phyloP scores from a whole-genome alignment of 2,329 filamentous ascomycete genomes.

The Phoma sp. region DNA sequence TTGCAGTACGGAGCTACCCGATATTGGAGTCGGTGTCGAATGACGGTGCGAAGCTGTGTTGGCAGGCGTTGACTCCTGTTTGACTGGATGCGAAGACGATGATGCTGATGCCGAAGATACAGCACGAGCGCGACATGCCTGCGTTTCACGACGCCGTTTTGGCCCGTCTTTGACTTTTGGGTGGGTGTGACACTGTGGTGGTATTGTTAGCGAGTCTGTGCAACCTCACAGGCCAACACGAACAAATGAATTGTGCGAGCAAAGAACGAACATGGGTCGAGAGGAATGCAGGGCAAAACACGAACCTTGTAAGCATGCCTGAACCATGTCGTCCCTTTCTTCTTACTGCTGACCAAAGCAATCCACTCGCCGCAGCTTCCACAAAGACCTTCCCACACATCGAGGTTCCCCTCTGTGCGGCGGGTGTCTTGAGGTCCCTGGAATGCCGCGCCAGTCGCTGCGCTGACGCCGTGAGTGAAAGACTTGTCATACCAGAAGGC shows the following conservation, averaged over 20 bases:
- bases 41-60: constrained; percentile 36
- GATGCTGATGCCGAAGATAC: constrained; percentile 45
- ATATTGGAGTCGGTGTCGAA: constrained; percentile 40
- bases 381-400: constrained; percentile 82
- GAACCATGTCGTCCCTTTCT: constrained; percentile 93
- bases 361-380: constrained; percentile 83
- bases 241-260: constrained; percentile 7
- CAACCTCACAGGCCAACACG: constrained; percentile 1
- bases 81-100: constrained; percentile 45
- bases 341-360: constrained; percentile 82
- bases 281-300: constrained; percentile 21
- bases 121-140: constrained; percentile 46
- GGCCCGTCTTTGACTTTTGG: constrained; percentile 54
- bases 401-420: constrained; percentile 79
- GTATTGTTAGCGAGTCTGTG: constrained; percentile 33
- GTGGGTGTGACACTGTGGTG: constrained; percentile 51
- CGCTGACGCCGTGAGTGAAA: constrained; percentile 86
- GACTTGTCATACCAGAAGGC: constrained; percentile 95
- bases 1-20: constrained; percentile 33
- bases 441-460: constrained; percentile 79
- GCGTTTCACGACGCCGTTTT: constrained; percentile 52
- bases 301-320: constrained; percentile 85
- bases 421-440: constrained; percentile 77
- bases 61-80: constrained; percentile 33
- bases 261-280: constrained; percentile 11